These are phyloP conservation scores for Calonectria leucothoes DNA, from an alignment of 2,329 filamentous ascomycete genomes.

Conservation along the genomic window DNA sequence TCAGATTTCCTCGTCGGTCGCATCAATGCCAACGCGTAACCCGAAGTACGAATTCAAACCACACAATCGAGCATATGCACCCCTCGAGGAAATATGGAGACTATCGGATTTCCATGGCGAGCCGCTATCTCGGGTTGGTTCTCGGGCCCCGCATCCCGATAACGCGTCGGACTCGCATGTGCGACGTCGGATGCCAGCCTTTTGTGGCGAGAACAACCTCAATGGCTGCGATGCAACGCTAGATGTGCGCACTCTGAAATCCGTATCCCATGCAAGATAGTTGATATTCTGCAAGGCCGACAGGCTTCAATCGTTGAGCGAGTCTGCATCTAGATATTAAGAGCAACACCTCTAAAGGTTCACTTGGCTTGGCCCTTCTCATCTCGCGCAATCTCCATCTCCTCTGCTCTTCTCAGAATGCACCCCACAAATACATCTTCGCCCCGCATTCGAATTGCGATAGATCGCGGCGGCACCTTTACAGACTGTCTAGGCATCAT, in stretches of 20 bases:
- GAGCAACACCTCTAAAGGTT: background rate
- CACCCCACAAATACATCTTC: background rate
- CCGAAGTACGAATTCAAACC: background rate
- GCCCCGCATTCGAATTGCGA: conserved; percentile 44
- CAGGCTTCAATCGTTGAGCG: background rate
- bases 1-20: background rate
- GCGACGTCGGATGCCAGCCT: background rate
- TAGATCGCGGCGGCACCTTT: conserved; percentile 64
- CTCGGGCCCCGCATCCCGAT: background rate
- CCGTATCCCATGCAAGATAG: background rate
- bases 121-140: background rate
- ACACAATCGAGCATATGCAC: background rate
- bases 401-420: background rate
- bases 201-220: background rate
- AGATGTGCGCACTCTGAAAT: background rate
- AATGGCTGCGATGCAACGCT: background rate
- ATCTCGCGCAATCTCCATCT: background rate
- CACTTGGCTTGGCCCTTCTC: background rate
- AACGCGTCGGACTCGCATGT: background rate
- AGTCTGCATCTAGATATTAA: background rate
- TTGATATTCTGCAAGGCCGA: background rate
- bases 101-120: background rate
- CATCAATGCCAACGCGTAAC: background rate
- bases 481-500: conserved; percentile 78
- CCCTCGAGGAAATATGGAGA: background rate